Evolutionary conservation across 805 yeast species (phyloP), one percentile per base, ranked within the genome.

Genomic region (Ogataea chonburiensis): DNA sequence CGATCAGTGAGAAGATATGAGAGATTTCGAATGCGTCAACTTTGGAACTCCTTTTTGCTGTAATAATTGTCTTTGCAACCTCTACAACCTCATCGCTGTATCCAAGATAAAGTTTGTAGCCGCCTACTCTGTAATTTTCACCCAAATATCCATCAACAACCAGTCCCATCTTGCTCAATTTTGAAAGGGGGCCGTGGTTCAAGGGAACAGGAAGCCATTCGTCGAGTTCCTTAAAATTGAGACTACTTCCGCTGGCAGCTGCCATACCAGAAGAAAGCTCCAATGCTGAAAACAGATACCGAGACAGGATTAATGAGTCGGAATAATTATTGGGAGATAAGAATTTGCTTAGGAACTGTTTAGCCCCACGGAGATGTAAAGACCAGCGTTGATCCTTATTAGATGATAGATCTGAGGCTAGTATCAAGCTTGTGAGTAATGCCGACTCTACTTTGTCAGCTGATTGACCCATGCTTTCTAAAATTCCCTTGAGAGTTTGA

Each of bases 301-400:
- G 44, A 9, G 61, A 43, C 14, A 55, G 32, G 11, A 51, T 34
- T 15, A 55, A 31, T 3, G 55, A 42, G 22, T 45, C 45, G 3
- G 55, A 43, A 10, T 34, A 24, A 9, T 32, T 21, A n/a, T 26
- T 14, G 7, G 34, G 30, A 17, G 40, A 43, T 23, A 61, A 54
- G 45, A 71, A 69, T 43, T 71, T 75, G 28, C 71, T 51, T 15
- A 78, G 58, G 8, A 79, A 58, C 37, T 77, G 81, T 47, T 77
- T 79, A 1, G 85, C 85, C 5, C 85, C 86, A 40, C 71, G 56
- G 10, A 79, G 56, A 56, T 79, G 86, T 3, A 80, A 70, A 29
- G 79, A 58, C 86, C 85, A 79, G 36, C 70, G 68, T 31, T 71
- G 69, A 40, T 70, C 73, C 4, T 66, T 59, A 17, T 71, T 71